phyloP scores from a whole-genome alignment of 257 asterid species.

The Fraxinus anomala region DNA sequence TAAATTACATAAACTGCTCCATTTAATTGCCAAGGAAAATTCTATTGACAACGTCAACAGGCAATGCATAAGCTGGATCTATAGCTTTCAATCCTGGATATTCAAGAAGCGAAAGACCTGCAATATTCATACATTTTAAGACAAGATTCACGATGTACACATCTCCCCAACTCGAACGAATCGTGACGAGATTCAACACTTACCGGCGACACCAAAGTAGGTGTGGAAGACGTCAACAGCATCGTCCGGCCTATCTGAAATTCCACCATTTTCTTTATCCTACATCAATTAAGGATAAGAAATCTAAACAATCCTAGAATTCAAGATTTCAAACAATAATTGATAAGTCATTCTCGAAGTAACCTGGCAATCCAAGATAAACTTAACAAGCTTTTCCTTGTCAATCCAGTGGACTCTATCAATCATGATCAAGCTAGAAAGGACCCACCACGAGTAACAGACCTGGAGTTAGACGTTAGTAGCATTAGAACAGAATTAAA shows the following conservation, averaged over 20 bases:
- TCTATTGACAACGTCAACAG: slow-evolving; percentile 65
- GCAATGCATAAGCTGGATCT: slow-evolving; percentile 88
- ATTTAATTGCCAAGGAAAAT: slow-evolving; percentile 43
- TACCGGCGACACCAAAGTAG: slow-evolving; percentile 88
- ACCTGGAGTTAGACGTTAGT: slow-evolving; percentile 52
- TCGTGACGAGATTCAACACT: slow-evolving; percentile 16
- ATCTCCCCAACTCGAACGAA: background rate
- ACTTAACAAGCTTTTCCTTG: slow-evolving; percentile 68
- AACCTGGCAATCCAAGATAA: slow-evolving; percentile 94
- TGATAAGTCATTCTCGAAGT: background rate
- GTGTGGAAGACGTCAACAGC: slow-evolving; percentile 94
- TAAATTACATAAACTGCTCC: slow-evolving; percentile 13
- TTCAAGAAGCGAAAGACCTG: slow-evolving; percentile 87
- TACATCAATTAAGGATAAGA: slow-evolving; percentile 29
- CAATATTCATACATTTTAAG: slow-evolving; percentile 12
- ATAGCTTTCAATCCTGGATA: slow-evolving; percentile 72
- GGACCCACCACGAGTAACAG: slow-evolving; percentile 99
- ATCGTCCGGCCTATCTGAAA: slow-evolving; percentile 93
- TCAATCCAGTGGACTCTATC: slow-evolving; percentile 95
- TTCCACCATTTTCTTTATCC: slow-evolving; percentile 95
- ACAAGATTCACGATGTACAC: background rate
- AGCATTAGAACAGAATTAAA: slow-evolving; percentile 1
- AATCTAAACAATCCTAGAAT: background rate
- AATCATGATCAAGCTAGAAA: slow-evolving; percentile 85
- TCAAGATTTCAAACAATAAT: slow-evolving; percentile 1